Evolutionary conservation across 495 filamentous ascomycete genomes (phyloP).

Genomic region (Aspergillus cavernicola): DNA sequence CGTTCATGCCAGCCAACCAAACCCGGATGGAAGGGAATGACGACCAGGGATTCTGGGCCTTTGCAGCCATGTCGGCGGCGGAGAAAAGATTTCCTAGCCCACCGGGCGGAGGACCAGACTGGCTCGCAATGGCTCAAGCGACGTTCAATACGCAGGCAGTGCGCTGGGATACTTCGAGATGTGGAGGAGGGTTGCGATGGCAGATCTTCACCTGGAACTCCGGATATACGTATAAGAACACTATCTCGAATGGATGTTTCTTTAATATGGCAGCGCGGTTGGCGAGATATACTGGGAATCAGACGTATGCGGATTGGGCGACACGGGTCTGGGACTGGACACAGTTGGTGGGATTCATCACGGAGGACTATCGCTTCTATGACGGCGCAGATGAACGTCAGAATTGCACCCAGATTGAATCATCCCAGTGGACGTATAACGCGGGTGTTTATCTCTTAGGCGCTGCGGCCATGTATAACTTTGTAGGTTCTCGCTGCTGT

Average conservation of each 20-base stretch:
- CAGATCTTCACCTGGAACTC: constrained; percentile 79
- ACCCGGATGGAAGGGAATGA: constrained; percentile 75
- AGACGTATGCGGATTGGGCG: constrained; percentile 76
- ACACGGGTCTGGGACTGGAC: constrained; percentile 74
- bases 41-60: constrained; percentile 84
- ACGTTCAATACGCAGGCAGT: constrained; percentile 70
- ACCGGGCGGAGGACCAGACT: constrained; percentile 55
- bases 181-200: constrained; percentile 74
- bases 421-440: constrained; percentile 41
- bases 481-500: constrained; percentile 19
- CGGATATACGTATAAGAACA: constrained; percentile 79
- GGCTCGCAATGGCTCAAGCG: constrained; percentile 77
- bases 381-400: constrained; percentile 57
- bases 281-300: constrained; percentile 70
- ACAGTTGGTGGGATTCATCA: constrained; percentile 57
- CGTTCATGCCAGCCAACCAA: constrained; percentile 82
- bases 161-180: constrained; percentile 67
- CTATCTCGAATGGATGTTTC: constrained; percentile 76
- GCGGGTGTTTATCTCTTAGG: constrained; percentile 35
- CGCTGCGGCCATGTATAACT: constrained; percentile 39
- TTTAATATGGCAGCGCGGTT: constrained; percentile 76
- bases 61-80: constrained; percentile 76
- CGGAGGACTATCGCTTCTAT: constrained; percentile 54
- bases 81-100: constrained; percentile 69
- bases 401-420: constrained; percentile 37